A percentile compares a stretch with the other conserved stretches of the same genome.
phyloP scores from a whole-genome alignment of 2,329 filamentous ascomycete genomes.

The Thelonectria discophora region DNA sequence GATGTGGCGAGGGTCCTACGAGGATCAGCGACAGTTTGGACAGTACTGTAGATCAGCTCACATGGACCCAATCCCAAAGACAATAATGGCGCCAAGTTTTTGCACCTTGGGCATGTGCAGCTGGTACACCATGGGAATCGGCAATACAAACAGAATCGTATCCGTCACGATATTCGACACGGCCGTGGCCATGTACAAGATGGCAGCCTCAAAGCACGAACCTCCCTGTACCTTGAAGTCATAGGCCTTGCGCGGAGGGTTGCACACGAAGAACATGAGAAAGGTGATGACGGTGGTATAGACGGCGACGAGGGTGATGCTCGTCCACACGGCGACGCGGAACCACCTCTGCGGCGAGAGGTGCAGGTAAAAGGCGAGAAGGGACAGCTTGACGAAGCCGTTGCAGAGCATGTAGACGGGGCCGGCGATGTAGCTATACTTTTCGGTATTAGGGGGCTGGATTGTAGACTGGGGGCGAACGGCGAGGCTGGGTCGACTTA shows the following conservation, averaged over 20 bases:
- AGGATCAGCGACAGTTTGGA: not conserved
- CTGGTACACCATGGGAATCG: slow-evolving; percentile 54
- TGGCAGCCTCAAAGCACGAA: slow-evolving; percentile 53
- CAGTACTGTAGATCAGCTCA: slow-evolving; percentile 19
- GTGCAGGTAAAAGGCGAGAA: slow-evolving; percentile 49
- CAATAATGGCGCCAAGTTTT: slow-evolving; percentile 53
- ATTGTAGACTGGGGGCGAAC: too few relatives aligned
- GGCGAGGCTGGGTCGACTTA: slow-evolving; percentile 8
- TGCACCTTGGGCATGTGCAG: slow-evolving; percentile 56
- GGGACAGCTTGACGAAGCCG: slow-evolving; percentile 49
- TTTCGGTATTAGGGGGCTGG: slow-evolving; percentile 9
- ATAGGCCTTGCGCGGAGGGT: slow-evolving; percentile 36
- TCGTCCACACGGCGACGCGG: slow-evolving; percentile 41
- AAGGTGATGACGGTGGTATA: slow-evolving; percentile 43
- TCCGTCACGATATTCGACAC: slow-evolving; percentile 58
- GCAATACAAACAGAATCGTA: slow-evolving; percentile 55
- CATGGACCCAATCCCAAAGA: slow-evolving; percentile 55
- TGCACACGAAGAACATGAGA: slow-evolving; percentile 39
- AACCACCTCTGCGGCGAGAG: slow-evolving; percentile 48
- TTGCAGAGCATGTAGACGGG: slow-evolving; percentile 47
- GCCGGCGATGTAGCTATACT: slow-evolving; percentile 37
- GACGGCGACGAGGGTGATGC: slow-evolving; percentile 43
- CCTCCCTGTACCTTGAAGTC: slow-evolving; percentile 38
- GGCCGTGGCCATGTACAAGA: slow-evolving; percentile 59
- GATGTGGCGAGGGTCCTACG: slow-evolving; percentile 46